These are phyloP conservation scores for Verruconis gallopava DNA, from an alignment of 2,329 filamentous ascomycete species.

Conservation along the genomic window DNA sequence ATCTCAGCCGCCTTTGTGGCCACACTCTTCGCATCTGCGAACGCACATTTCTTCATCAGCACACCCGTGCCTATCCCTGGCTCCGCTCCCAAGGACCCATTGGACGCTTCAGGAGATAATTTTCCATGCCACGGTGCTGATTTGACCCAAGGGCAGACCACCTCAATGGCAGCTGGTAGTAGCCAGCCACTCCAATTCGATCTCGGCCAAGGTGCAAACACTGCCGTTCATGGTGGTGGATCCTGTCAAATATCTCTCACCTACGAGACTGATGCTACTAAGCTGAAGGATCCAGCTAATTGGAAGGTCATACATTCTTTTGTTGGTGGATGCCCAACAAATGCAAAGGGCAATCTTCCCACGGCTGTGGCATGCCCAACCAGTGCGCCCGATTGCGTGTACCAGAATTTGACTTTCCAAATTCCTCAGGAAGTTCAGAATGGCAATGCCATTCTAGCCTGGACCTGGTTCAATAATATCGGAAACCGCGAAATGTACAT, in stretches of 20 bases:
- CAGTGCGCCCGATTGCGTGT: slow-evolving; percentile 17
- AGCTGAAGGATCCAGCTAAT: slow-evolving; percentile 37
- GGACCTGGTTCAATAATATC: slow-evolving; percentile 89
- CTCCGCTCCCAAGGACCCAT: slow-evolving; percentile 47
- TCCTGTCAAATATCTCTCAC: slow-evolving; percentile 85
- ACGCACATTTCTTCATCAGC: slow-evolving; percentile 65
- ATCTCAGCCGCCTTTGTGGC: slow-evolving; percentile 35
- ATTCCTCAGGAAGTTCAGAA: slow-evolving; percentile 56
- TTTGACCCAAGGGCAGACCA: slow-evolving; percentile 34
- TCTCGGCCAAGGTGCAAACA: slow-evolving; percentile 38
- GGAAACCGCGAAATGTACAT: slow-evolving; percentile 97
- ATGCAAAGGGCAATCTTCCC: slow-evolving; percentile 46
- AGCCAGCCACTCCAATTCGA: slow-evolving; percentile 47
- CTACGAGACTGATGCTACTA: slow-evolving; percentile 56
- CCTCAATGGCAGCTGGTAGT: slow-evolving; percentile 49
- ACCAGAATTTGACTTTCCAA: slow-evolving; percentile 52
- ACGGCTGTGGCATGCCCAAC: slow-evolving; percentile 30
- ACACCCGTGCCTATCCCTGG: slow-evolving; percentile 51
- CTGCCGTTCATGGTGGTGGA: slow-evolving; percentile 76
- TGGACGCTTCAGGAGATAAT: slow-evolving; percentile 46
- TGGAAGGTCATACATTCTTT: slow-evolving; percentile 90
- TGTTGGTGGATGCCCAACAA: slow-evolving; percentile 70
- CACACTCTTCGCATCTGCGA: slow-evolving; percentile 43
- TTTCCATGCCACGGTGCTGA: slow-evolving; percentile 62
- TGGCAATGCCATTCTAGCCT: slow-evolving; percentile 67